These are phyloP conservation scores for Nicotiana attenuata DNA, from an alignment of 257 asterid genomes.

Conservation along the genomic window DNA sequence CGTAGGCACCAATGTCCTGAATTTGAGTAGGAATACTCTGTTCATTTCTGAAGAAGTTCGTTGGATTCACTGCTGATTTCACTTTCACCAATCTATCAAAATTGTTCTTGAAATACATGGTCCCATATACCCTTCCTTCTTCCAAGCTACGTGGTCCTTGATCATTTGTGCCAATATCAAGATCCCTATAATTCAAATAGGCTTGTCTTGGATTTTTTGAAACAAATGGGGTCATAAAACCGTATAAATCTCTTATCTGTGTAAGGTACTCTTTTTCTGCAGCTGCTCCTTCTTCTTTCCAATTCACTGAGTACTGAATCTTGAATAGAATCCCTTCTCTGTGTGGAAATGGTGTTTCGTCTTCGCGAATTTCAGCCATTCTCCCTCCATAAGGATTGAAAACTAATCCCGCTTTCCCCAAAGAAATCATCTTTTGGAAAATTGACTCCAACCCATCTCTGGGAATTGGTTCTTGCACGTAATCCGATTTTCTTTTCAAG, in stretches of 20 bases:
- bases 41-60: conserved; percentile 32
- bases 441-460: conserved; percentile 33
- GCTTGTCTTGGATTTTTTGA: conserved; percentile 39
- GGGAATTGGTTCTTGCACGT: conserved; percentile 38
- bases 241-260: conserved; percentile 19
- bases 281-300: conserved; percentile 24
- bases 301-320: conserved; percentile 36
- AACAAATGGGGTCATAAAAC: conserved; percentile 32
- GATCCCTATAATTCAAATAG: conserved; percentile 38
- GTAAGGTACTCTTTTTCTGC: conserved; percentile 1
- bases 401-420: conserved; percentile 27
- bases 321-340: conserved; percentile 34
- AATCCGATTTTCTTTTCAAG: conserved; percentile 60
- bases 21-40: conserved; percentile 31
- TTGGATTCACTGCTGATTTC: conserved; percentile 20
- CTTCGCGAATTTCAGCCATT: conserved; percentile 20
- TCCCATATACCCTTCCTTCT: conserved; percentile 22
- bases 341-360: conserved; percentile 39
- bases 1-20: neutral
- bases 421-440: conserved; percentile 43
- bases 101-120: conserved; percentile 26
- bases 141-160: conserved; percentile 13
- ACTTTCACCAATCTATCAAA: conserved; percentile 28
- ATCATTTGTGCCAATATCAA: conserved; percentile 27
- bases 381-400: conserved; percentile 43